Base-by-base conservation (phyloP, 2,329 filamentous ascomycete genomes). In the Exophiala lecanii-corni region DNA sequence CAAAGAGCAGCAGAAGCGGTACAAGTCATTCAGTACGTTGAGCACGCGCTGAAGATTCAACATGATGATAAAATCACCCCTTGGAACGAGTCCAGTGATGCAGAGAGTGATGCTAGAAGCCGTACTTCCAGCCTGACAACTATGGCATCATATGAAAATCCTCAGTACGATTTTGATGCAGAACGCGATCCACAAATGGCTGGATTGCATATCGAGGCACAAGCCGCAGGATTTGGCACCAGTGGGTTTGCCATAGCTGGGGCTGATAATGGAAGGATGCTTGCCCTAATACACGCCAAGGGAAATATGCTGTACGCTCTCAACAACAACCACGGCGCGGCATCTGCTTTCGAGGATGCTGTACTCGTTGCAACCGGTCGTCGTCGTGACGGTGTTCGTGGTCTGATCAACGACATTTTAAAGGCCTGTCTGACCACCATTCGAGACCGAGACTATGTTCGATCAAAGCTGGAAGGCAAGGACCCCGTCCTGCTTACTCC, bases 221-320 rank as follows among this genome's bases (percentile, higher is more conserved):
- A 55, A n/a, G 57, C 66, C 16, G 60, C 63, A 16, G 72, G 83
- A 0, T 89, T 84, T 59, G 84, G 81, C 1, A 83, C 82, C 3
- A 92, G 86, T 62, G 89, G 89, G 12, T 97, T 94, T 62, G 78
- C 81, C 10, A 82, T 98, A 32, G 78, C 89, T 4, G 89, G 84
- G 2, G 80, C 77, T 32, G 92, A 98, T 55, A 97, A 96, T 60
- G 92, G 91, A 6, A 80, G 92, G 47, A 88, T 98, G 58, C 75
- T 98, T 33, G 86, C 89, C n/a, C 74, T 98, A 12, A 81, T 97
- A 30, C 92, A 98, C 65, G 89, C 91, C 15, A 98, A 97, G 64
- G 92, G 91, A n/a, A 97, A 97, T 51, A 94, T 97, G 84, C 74
- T 97, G 2, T 98, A 98, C 65, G 81, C 86, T 18, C 69, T 94